These are phyloP conservation scores for Martiniozyma asiatica DNA, from an alignment of 1,139 yeast species.

Conservation along the genomic window DNA sequence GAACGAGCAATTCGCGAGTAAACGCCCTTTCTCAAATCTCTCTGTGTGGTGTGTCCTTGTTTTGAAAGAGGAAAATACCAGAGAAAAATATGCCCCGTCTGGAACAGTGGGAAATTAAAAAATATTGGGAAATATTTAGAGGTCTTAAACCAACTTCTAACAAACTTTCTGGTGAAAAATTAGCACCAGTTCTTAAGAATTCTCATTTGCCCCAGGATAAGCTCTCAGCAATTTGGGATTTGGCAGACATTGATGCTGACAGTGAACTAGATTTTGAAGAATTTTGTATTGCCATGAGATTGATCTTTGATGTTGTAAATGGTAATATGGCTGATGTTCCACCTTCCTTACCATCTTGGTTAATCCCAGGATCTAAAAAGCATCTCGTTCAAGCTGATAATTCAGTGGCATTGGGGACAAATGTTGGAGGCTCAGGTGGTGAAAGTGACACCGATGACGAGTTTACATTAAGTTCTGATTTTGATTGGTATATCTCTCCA, in stretches of 20 bases:
- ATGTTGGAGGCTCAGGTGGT: constrained; percentile 7
- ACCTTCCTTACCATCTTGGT: constrained; percentile 70
- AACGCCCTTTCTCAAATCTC: no score
- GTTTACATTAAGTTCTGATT: constrained; percentile 47
- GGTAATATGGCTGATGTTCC: constrained; percentile 60
- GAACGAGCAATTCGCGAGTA: no score
- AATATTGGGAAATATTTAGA: constrained; percentile 94
- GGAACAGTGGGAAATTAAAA: constrained; percentile 90
- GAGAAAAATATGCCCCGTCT: constrained; percentile 37
- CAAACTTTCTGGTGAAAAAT: constrained; percentile 73
- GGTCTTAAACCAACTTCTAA: constrained; percentile 75
- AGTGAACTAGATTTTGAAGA: constrained; percentile 92
- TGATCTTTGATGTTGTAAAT: constrained; percentile 82
- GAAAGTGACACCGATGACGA: constrained; percentile 32
- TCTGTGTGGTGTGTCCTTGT: no score
- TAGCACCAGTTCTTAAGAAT: constrained; percentile 77
- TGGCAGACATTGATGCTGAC: constrained; percentile 87
- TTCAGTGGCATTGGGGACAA: constrained; percentile 33
- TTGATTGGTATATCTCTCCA: constrained; percentile 96
- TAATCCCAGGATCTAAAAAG: constrained; percentile 78
- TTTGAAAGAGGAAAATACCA: no score
- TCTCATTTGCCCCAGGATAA: constrained; percentile 70
- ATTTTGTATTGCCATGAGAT: constrained; percentile 92
- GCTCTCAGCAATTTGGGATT: constrained; percentile 76
- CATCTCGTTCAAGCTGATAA: constrained; percentile 73